Evolutionary conservation across 2,329 filamentous ascomycete species (phyloP).

Genomic region (Trichoderma aggressivum): DNA sequence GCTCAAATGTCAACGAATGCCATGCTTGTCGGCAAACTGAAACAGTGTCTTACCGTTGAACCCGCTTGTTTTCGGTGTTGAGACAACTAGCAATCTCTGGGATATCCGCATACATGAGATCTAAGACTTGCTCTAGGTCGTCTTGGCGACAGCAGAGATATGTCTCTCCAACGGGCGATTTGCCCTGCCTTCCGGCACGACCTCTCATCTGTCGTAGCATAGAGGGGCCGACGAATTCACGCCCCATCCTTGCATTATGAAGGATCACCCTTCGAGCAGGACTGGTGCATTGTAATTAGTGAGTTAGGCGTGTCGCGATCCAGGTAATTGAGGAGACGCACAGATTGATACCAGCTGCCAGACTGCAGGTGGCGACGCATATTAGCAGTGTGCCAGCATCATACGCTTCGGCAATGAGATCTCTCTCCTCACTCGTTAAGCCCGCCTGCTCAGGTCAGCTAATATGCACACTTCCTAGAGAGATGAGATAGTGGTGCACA

Average conservation of each 20-base stretch:
- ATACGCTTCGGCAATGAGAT: conserved; percentile 67
- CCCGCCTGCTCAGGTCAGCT: conserved; percentile 48
- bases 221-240: conserved; percentile 71
- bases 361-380: conserved; percentile 72
- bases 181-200: conserved; percentile 73
- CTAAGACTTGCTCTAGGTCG: conserved; percentile 67
- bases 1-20: not conserved
- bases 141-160: conserved; percentile 68
- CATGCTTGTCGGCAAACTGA: not conserved
- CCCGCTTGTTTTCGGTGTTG: conserved; percentile 61
- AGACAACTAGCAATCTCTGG: conserved; percentile 68
- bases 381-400: conserved; percentile 65
- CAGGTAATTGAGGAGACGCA: conserved; percentile 24
- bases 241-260: conserved; percentile 71
- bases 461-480: not conserved
- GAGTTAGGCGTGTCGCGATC: not conserved
- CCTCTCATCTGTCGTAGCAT: conserved; percentile 82
- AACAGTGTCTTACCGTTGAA: conserved; percentile 53
- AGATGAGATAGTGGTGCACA: conserved; percentile 17
- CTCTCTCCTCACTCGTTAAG: conserved; percentile 71
- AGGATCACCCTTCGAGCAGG: conserved; percentile 70
- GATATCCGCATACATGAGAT: conserved; percentile 69
- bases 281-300: conserved; percentile 28
- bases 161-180: conserved; percentile 73
- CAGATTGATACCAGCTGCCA: conserved; percentile 81